Percentiles rank a stretch among this genome's conserved stretches.
phyloP scores from a whole-genome alignment of 1,139 yeast species.

The Suhomyces bribrorum region DNA sequence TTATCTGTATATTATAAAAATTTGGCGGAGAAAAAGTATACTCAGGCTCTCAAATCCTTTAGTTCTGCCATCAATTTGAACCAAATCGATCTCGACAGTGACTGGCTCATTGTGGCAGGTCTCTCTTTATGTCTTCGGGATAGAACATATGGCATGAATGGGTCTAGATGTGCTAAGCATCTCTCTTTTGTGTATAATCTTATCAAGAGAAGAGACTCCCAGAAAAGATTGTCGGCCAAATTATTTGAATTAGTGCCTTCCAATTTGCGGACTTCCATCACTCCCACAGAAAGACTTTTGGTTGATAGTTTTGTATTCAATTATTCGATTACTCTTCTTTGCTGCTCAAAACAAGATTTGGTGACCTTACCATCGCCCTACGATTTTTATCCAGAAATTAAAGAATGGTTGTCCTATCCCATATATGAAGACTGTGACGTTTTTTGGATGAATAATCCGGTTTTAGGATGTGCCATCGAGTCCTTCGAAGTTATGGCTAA shows the following conservation, averaged over 20 bases:
- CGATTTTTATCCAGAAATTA: constrained; percentile 29
- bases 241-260: neutral
- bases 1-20: constrained; percentile 10
- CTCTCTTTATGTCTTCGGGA: constrained; percentile 36
- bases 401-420: constrained; percentile 29
- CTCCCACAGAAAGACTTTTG: constrained; percentile 32
- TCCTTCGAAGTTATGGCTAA: constrained; percentile 40
- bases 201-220: constrained; percentile 14
- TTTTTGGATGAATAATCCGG: constrained; percentile 20
- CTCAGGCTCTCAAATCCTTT: constrained; percentile 19
- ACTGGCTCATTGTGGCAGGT: constrained; percentile 38
- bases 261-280: constrained; percentile 6
- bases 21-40: constrained; percentile 25
- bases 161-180: constrained; percentile 28
- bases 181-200: constrained; percentile 21
- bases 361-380: constrained; percentile 36
- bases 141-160: constrained; percentile 27
- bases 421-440: constrained; percentile 24
- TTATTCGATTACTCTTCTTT: constrained; percentile 31
- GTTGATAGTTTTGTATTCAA: constrained; percentile 40
- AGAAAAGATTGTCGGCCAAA: constrained; percentile 3
- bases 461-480: constrained; percentile 17
- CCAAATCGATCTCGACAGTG: constrained; percentile 19
- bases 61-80: constrained; percentile 9
- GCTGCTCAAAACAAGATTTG: constrained; percentile 24